These are phyloP conservation scores for Fusarium domesticum DNA, from an alignment of 2,329 filamentous ascomycete species.

Conservation along the genomic window DNA sequence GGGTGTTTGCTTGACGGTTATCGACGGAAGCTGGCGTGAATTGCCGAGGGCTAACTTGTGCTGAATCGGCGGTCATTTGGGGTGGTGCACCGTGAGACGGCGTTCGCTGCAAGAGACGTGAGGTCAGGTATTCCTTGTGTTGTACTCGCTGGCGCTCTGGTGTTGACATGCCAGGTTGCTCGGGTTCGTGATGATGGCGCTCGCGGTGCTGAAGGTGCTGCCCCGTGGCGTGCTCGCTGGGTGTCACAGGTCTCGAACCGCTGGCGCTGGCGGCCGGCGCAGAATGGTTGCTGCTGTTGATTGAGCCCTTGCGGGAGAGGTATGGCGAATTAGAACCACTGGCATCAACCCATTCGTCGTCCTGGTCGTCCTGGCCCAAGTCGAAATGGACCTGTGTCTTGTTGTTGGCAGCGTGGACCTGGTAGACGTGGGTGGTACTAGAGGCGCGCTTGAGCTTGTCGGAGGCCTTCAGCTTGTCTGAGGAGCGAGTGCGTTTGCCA, in stretches of 20 bases:
- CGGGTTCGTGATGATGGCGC: neutral
- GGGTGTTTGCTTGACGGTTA: constrained; percentile 25
- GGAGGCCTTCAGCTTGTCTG: constrained; percentile 36
- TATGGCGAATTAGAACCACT: constrained; percentile 62
- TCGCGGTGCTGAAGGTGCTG: constrained; percentile 12
- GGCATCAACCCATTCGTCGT: constrained; percentile 67
- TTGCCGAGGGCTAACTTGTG: constrained; percentile 38
- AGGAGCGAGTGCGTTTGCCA: constrained; percentile 56
- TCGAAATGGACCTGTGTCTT: constrained; percentile 62
- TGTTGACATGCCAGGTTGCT: constrained; percentile 21
- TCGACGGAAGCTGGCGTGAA: constrained; percentile 34
- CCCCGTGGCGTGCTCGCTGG: constrained; percentile 24
- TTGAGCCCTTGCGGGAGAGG: constrained; percentile 45
- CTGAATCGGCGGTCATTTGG: constrained; percentile 60
- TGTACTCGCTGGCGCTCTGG: constrained; percentile 43
- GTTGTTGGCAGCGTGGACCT: constrained; percentile 40
- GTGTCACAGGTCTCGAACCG: constrained; percentile 37
- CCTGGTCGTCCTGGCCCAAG: constrained; percentile 50
- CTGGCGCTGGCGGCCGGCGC: constrained; percentile 40
- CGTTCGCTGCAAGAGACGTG: constrained; percentile 62
- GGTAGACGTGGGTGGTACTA: constrained; percentile 49
- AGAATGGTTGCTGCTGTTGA: constrained; percentile 49
- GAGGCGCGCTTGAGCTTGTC: constrained; percentile 52
- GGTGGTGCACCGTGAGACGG: constrained; percentile 61
- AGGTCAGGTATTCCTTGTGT: constrained; percentile 66